These are phyloP conservation scores for Vitellaria paradoxa DNA, from an alignment of 179 eudicot genomes.

Conservation along the genomic window DNA sequence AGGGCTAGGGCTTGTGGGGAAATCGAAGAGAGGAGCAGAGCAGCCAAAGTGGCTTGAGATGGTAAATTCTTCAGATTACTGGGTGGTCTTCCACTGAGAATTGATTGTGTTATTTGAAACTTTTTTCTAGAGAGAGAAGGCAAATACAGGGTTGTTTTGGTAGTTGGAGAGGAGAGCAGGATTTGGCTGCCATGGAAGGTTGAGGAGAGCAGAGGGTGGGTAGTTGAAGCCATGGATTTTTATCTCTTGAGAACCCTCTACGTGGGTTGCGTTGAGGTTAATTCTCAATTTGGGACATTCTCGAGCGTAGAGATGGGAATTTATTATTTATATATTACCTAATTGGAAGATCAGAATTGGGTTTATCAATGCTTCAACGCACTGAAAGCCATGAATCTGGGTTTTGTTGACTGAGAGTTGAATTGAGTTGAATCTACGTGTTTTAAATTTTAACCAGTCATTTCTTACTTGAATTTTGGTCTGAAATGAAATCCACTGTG, in stretches of 20 bases:
- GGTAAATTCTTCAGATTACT: conserved; percentile 23
- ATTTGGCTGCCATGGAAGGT: conserved; percentile 45
- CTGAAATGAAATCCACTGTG: too few species aligned
- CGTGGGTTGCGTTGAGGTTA: too few species aligned
- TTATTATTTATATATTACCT: too few species aligned
- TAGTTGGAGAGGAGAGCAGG: conserved; percentile 41
- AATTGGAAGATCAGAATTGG: too few species aligned
- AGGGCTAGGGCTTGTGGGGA: conserved; percentile 58
- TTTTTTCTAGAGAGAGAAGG: conserved; percentile 23
- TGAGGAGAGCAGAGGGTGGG: conserved; percentile 51
- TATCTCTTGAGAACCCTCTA: not conserved
- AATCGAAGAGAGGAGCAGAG: conserved; percentile 57
- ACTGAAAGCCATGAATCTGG: too few species aligned
- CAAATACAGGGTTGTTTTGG: conserved; percentile 33
- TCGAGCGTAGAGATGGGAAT: too few species aligned
- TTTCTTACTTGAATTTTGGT: too few species aligned
- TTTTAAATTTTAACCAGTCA: too few species aligned
- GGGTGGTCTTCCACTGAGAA: conserved; percentile 33
- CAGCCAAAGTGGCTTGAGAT: conserved; percentile 54
- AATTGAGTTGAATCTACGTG: too few species aligned
- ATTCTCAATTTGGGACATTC: too few species aligned
- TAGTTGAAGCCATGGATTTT: conserved; percentile 37
- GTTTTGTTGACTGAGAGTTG: too few species aligned
- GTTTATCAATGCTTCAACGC: too few species aligned
- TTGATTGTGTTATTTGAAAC: conserved; percentile 41